Percentiles rank a stretch among this genome's conserved stretches.
Evolutionary conservation across 768 basidiomycete genomes (phyloP).

Genomic region (Mycena maculata): DNA sequence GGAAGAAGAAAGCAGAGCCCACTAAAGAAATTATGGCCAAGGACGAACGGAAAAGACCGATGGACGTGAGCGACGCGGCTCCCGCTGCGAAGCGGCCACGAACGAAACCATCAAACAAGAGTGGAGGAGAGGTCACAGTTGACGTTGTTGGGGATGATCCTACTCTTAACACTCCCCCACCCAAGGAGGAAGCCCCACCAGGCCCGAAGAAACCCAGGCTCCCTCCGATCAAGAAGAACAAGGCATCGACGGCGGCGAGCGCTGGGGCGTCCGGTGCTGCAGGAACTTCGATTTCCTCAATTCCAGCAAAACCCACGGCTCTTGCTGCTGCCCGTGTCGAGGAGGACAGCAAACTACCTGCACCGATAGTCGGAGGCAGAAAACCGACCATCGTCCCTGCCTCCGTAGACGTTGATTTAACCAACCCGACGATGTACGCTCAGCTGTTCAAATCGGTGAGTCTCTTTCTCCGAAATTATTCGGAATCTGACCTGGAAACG

Average conservation of each 20-base stretch:
- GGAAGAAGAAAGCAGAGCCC: conserved; percentile 49
- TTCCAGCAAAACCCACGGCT: conserved; percentile 38
- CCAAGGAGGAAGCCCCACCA: conserved; percentile 47
- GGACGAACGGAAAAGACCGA: conserved; percentile 53
- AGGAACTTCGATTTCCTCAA: conserved; percentile 32
- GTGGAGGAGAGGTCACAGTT: conserved; percentile 47
- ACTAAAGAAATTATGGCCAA: conserved; percentile 53
- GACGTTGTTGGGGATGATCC: conserved; percentile 49
- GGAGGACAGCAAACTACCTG: conserved; percentile 42
- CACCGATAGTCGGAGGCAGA: conserved; percentile 43
- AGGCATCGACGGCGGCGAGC: conserved; percentile 42
- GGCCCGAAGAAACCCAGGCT: conserved; percentile 69
- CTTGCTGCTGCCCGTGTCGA: conserved; percentile 35
- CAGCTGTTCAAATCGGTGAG: conserved; percentile 70
- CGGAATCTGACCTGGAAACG: neutral
- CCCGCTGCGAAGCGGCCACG: conserved; percentile 48
- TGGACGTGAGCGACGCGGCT: conserved; percentile 31
- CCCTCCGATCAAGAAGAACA: conserved; percentile 77
- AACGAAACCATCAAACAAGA: conserved; percentile 40
- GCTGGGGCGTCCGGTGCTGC: conserved; percentile 42
- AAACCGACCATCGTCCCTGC: conserved; percentile 55
- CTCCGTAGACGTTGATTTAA: conserved; percentile 71
- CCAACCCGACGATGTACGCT: conserved; percentile 71
- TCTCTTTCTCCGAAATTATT: conserved; percentile 2
- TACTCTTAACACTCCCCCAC: conserved; percentile 41